Base-by-base conservation (phyloP, 1,284 basidiomycete species). In the Pascua guehoae region DNA sequence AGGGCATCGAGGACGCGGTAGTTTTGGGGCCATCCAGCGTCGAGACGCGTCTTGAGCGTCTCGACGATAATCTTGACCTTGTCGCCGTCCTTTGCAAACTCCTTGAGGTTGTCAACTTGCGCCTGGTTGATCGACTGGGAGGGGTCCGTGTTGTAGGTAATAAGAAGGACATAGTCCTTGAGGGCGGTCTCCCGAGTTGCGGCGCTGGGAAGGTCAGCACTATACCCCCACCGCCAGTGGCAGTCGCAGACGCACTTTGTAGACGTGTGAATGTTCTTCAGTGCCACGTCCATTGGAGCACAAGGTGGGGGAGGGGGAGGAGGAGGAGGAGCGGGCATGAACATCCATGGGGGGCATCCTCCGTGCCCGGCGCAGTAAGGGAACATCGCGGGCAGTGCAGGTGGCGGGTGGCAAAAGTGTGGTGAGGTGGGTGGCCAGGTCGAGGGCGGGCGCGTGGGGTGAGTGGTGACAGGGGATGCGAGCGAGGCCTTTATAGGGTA, bases 1-100 rank as follows among this genome's bases (percentile, higher is more conserved):
- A 70, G 63, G 1, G 69, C 24, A n/a, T 70, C 65, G 17, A 75
- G 63, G 2, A 69, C 71, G 53, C 72, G 71, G 64, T 72, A 73
- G 56, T 70, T 70, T 64, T 67, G 68, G 3, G 73, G 73, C 73
- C 73, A 75, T 3, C 47, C 53, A 4, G 68, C 59, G n/a, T 61
- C 64, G n/a, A 75, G 62, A 17, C 73, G 69, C 36, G 40, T 50
- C 50, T 68, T 71, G 49, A 72, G 39, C 0, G 72, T 69, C 1
- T 63, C 66, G 60, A 72, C 58, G 46, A 75, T 70, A 50, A 67
- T 53, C 49, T 72, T 72, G 24, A 63, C 54, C 18, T 66, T 56
- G 12, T 64, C 64, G n/a, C 69, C 53, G 41, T 49, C 52, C 16
- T 50, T 17, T 12, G 53, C 56, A 2, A 51, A 24, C 17, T 52